Conservation (phyloP, 2,329 filamentous ascomycete species). For the Metarhizium guizhouense region DNA sequence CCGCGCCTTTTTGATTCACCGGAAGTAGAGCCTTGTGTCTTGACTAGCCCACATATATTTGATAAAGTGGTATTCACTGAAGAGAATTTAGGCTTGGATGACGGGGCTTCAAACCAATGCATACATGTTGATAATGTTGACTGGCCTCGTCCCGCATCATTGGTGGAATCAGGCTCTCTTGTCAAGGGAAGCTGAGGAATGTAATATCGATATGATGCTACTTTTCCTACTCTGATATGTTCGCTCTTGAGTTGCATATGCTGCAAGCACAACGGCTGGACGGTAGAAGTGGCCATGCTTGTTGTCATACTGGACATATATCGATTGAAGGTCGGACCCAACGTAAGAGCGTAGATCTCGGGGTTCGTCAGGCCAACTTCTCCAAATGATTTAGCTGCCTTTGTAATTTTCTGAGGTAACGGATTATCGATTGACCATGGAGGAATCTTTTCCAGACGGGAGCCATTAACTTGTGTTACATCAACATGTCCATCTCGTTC, state of each 20-base stretch:
- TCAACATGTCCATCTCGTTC: slow-evolving; percentile 13
- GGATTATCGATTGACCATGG: slow-evolving; percentile 27
- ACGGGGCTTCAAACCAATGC: slow-evolving; percentile 6
- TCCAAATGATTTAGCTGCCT: slow-evolving; percentile 19
- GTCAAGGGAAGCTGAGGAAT: neutral
- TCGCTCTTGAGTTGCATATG: slow-evolving; percentile 27
- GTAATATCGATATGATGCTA: slow-evolving; percentile 27
- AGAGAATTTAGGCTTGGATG: neutral
- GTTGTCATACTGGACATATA: slow-evolving; percentile 28
- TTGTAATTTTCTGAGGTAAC: slow-evolving; percentile 21
- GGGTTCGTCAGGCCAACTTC: slow-evolving; percentile 25
- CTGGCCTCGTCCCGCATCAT: neutral
- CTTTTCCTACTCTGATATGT: slow-evolving; percentile 26
- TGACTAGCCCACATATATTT: neutral
- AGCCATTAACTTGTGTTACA: slow-evolving; percentile 6
- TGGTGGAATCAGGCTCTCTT: neutral
- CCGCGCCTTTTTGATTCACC: neutral
- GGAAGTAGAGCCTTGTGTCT: neutral
- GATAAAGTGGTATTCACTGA: neutral
- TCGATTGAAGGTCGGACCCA: slow-evolving; percentile 27
- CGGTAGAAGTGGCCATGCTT: slow-evolving; percentile 20
- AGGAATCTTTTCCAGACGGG: slow-evolving; percentile 13
- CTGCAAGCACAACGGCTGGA: slow-evolving; percentile 23
- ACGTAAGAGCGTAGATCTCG: slow-evolving; percentile 26
- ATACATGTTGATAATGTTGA: slow-evolving; percentile 2